A percentile compares a stretch with the other conserved stretches of the same genome.
phyloP scores from a whole-genome alignment of 768 basidiomycete species.

The Baorangia bicolor region DNA sequence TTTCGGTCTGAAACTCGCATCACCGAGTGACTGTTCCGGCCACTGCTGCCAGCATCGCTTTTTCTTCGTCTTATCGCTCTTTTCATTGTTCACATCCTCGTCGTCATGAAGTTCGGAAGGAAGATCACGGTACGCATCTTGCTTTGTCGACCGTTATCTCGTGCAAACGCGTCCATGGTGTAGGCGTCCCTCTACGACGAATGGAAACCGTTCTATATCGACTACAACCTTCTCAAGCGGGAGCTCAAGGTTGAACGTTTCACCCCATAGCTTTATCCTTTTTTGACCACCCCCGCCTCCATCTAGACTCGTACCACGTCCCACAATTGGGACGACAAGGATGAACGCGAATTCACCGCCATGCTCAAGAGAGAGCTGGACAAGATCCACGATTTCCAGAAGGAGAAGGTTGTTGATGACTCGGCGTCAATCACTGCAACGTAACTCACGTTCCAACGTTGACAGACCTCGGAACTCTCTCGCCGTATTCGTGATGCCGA shows the following conservation, averaged over 20 bases:
- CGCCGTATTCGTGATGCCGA: slow-evolving; percentile 81
- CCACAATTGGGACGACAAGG: slow-evolving; percentile 66
- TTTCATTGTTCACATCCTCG: background rate
- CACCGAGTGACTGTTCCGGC: background rate
- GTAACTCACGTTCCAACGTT: background rate
- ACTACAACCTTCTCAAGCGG: slow-evolving; percentile 87
- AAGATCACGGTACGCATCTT: slow-evolving; percentile 60
- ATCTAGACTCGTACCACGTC: slow-evolving; percentile 51
- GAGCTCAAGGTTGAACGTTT: slow-evolving; percentile 68
- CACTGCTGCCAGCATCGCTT: background rate
- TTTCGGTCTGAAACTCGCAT: background rate
- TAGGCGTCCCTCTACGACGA: slow-evolving; percentile 85
- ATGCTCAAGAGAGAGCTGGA: slow-evolving; percentile 85
- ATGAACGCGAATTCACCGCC: slow-evolving; percentile 79
- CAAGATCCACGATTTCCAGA: slow-evolving; percentile 94
- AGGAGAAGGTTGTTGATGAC: slow-evolving; percentile 59
- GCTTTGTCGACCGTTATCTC: background rate
- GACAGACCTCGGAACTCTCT: slow-evolving; percentile 77
- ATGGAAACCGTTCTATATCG: slow-evolving; percentile 89
- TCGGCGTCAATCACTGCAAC: background rate
- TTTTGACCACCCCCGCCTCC: background rate
- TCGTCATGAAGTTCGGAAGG: slow-evolving; percentile 74
- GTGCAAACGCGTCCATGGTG: background rate
- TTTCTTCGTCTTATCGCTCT: background rate
- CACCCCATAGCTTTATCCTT: background rate